Conservation (phyloP, 2,329 filamentous ascomycete genomes). For the Cryphonectria japonica region DNA sequence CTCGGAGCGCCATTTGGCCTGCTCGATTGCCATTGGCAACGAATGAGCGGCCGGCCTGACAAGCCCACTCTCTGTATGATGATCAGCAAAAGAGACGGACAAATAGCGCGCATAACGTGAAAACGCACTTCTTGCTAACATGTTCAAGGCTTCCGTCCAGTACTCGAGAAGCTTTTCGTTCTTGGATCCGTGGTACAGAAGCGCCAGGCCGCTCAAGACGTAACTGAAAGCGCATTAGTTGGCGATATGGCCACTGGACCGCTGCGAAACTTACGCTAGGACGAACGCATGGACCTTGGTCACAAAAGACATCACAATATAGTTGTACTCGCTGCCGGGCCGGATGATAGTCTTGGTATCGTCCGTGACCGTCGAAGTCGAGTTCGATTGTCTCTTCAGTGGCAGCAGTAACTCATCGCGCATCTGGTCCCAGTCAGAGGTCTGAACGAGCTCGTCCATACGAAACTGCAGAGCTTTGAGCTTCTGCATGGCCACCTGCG, state of each 20-base stretch:
- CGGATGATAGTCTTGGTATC: slow-evolving; percentile 61
- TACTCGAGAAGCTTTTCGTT: slow-evolving; percentile 29
- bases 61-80: slow-evolving; percentile 40
- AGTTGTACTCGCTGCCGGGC: slow-evolving; percentile 55
- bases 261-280: slow-evolving; percentile 51
- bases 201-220: slow-evolving; percentile 57
- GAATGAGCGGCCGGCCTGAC: slow-evolving; percentile 35
- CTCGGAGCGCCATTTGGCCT: slow-evolving; percentile 66
- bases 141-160: slow-evolving; percentile 29
- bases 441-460: slow-evolving; percentile 59
- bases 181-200: slow-evolving; percentile 33
- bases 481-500: slow-evolving; percentile 61
- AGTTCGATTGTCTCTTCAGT: slow-evolving; percentile 54
- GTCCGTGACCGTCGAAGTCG: slow-evolving; percentile 55
- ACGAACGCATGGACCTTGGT: slow-evolving; percentile 62
- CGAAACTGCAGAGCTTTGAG: slow-evolving; percentile 63
- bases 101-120: not conserved
- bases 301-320: slow-evolving; percentile 63
- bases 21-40: slow-evolving; percentile 59
- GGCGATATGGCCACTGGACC: slow-evolving; percentile 7
- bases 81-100: slow-evolving; percentile 10
- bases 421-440: slow-evolving; percentile 50
- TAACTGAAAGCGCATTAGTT: slow-evolving; percentile 46
- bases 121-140: slow-evolving; percentile 27
- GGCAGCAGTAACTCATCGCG: slow-evolving; percentile 58